These are phyloP conservation scores for Lomentospora prolificans DNA, from an alignment of 2,329 filamentous ascomycete species.

Conservation along the genomic window DNA sequence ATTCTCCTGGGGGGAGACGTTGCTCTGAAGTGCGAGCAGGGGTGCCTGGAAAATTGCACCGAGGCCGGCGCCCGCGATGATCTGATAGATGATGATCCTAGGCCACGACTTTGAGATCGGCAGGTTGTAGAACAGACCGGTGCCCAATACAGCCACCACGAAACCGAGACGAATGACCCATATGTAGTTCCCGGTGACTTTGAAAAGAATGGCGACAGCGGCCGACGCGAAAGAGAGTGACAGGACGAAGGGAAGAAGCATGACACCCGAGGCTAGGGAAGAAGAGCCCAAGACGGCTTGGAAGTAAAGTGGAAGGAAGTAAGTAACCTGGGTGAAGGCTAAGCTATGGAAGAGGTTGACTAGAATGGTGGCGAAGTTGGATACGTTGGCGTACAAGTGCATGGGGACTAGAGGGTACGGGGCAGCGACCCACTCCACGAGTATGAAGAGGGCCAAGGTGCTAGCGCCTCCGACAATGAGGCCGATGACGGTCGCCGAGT, in stretches of 20 bases:
- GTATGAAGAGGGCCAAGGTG: slow-evolving; percentile 40
- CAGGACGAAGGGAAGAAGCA: slow-evolving; percentile 36
- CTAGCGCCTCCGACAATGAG: slow-evolving; percentile 50
- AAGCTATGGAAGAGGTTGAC: slow-evolving; percentile 49
- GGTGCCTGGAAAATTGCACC: slow-evolving; percentile 55
- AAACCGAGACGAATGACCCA: background rate
- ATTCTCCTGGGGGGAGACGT: slow-evolving; percentile 48
- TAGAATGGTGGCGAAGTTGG: slow-evolving; percentile 64
- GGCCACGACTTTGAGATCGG: slow-evolving; percentile 36
- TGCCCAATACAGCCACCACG: slow-evolving; percentile 31
- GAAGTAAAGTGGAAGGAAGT: slow-evolving; percentile 66
- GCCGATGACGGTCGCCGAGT: slow-evolving; percentile 50
- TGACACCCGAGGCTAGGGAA: slow-evolving; percentile 19
- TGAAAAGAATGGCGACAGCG: slow-evolving; percentile 42
- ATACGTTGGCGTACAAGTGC: slow-evolving; percentile 12
- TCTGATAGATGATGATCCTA: slow-evolving; percentile 43
- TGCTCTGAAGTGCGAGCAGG: slow-evolving; percentile 53
- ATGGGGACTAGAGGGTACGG: slow-evolving; percentile 61
- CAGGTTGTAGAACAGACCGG: slow-evolving; percentile 46
- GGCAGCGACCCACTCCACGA: slow-evolving; percentile 55
- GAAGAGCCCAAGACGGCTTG: slow-evolving; percentile 53
- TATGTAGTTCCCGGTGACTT: background rate
- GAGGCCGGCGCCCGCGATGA: slow-evolving; percentile 48
- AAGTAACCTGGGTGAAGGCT: slow-evolving; percentile 55
- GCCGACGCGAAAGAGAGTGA: slow-evolving; percentile 46